Evolutionary conservation across 305 asterid species (phyloP), one percentile per base, ranked within the genome.

Genomic region (Fraxinus albicans): DNA sequence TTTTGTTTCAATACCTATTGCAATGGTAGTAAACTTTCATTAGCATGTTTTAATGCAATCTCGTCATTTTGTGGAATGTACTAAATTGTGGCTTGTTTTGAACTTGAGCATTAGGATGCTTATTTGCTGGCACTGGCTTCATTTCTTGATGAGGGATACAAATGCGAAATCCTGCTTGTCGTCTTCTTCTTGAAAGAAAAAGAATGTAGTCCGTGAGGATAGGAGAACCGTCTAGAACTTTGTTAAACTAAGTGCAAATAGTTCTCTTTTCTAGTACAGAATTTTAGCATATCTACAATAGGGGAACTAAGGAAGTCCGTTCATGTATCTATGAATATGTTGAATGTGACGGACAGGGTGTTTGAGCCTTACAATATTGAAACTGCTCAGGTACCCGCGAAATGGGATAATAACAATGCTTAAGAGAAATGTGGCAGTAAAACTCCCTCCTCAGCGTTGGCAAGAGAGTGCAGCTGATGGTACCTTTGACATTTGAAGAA

Each of bases 361-460:
- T 77, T 80, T 84, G 69, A 72, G 75, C 78, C 79, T 86, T 86
- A 73, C 73, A 58, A 76, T 75, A 38, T 40, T 86, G 31, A 40
- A 70, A 55, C 17, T 76, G 23, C 77, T 17, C 83, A 94, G 99
- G 86, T 96, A 96, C 84, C 91, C 94, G 78, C 85, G 99, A 80
- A 96, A 94, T 55, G 99, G 98, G 70, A 94, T 94, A 89, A 70
- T 96, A 86, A 95, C 98, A 53, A 96, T 96, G 99, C 93, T 96
- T 23, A 96, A 93, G 92, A 91, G 99, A 91, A 96, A 96, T 79
- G 76, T 94, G 73, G 86, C 84, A 63, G 99, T 96, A 23, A 96
- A 96, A 86, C 78, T 85, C 6, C 97, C 99, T n/a, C 99, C 99
- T 42, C 98, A 92, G 79, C 90, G 99, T 34, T 96, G 98, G 99